Base-by-base conservation (phyloP, 768 basidiomycete genomes). In the Pleurotus tuoliensis region DNA sequence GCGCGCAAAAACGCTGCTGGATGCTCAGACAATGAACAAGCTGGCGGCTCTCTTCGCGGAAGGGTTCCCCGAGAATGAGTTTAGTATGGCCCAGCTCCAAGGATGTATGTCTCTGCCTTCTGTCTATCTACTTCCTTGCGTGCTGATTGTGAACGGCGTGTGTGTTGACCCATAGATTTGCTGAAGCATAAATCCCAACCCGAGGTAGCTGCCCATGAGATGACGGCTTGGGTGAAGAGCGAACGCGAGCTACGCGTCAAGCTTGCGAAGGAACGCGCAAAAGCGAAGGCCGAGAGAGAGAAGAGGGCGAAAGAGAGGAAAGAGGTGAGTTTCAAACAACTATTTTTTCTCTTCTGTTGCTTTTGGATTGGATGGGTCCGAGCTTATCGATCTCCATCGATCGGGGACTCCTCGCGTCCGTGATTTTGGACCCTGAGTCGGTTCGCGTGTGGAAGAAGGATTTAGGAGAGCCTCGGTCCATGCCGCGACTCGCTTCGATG, bases 61-160 rank as follows among this genome's bases (percentile, higher is more conserved):
- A 59, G 75, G 82, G 20, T 84, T 95, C 18, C 92, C 94, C 0
- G 88, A 92, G 38, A 86, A 88, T 40, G 88, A 90, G 73, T 92
- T 94, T 66, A 90, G 89, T 64, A 89, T 94, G 55, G 93, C 94
- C 16, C 88, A 91, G 56, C 75, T 97, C 54, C 93, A 95, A 73
- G 93, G 92, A 69, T 94, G 89, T 90, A 69, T 54, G 59, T 34
- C 11, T 34, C 61, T 62, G 63, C 61, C 51, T 64, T 64, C 60
- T 56, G 58, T 16, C 50, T 49, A 49, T 50, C 43, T 47, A 38
- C 34, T 16, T 52, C 51, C 56, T 52, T 47, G 50, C 53, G 56
- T n/a, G 49, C 47, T 62, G 45, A 34, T 34, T 34, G 30, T 34
- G 30, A 11, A 34, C 11, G 30, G 47, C 54, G 16, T 54, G 38